Base-by-base conservation (phyloP, 2,329 filamentous ascomycete species). In the Pseudocercospora cruenta region DNA sequence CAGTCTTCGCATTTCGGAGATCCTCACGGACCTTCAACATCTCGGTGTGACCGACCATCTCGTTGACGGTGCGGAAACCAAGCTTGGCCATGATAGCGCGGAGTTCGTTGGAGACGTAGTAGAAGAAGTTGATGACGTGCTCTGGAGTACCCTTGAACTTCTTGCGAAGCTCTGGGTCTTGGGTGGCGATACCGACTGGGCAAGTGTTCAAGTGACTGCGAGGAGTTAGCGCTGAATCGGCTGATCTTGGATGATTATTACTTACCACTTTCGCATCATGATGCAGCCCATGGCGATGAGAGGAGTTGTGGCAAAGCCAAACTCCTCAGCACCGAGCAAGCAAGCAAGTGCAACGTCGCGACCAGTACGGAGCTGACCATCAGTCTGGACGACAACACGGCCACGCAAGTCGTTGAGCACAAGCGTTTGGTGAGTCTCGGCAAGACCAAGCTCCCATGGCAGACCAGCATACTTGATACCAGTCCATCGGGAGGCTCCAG, bases 91-190 rank as follows among this genome's bases (percentile, higher is more conserved):
- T 97, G 81, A 98, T 96, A 39, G 94, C 93, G 77, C 94, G 90
- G 65, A 98, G 88, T 83, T 98, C 94, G 77, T 98, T 98, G 72
- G 94, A 91, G 60, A 98, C 86, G 76, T 97, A 98, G 83, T 97
- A 98, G 83, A 97, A 97, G 85, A 97, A 97, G 86, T 97, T 98
- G 81, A 98, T 97, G 65, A 97, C 94, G 74, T 97, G 93, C 82
- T 98, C 94, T 10, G 94, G 94, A 0, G 92, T 94, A 68, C 94
- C 94, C 72, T 89, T 85, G 80, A 98, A 97, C 82, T 97, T 98
- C 85, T 94, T 91, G 67, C 94, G 88, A 1, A 98, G 86, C 77
- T 94, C 91, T n/a, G 93, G 93, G 74, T 97, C 94, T 77, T 98
- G 94, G 0, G 94, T 97, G 3, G 94, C 94, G 67, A 98, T 97